Evolutionary conservation across 495 filamentous ascomycete genomes (phyloP), one percentile per base, ranked within the genome.

Genomic region (Trichocladium antarcticum): DNA sequence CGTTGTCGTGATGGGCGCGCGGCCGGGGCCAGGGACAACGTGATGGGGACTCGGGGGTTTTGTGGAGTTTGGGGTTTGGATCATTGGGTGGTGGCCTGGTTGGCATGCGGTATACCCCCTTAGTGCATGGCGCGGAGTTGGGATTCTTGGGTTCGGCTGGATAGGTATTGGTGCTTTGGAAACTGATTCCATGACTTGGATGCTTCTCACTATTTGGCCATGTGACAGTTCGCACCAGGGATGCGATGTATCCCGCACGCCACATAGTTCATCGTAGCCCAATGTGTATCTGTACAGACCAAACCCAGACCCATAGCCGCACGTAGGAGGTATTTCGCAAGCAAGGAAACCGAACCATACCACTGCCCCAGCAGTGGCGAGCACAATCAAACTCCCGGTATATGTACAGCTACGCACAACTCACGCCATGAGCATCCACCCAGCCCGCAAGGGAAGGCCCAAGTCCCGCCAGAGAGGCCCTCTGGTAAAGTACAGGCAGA

Each of bases 1-100:
- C 1, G 68, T 82, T 1, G 58, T 76, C 10, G 56, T 56, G 10
- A 70, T 76, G 65, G 59, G 55, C 4, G 37, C 55, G 19, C 59
- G 53, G 55, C n/a, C 34, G 27, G 19, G 14, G 16, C 15, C 5
- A 10, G 27, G 31, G 31, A 14, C 9, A 2, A 36, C 5, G 11
- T 50, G 51, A 41, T 39, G 6, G 12, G 36, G 41, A n/a, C n/a
- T n/a, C n/a, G 37, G 15, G n/a, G 11, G 15, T 1, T 7, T 14
- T 38, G 28, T 7, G 17, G 27, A 19, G 36, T 16, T 21, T 50
- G 46, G 27, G n/a, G 16, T 27, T 32, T 24, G 21, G 40, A 10
- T 34, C 27, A 45, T 47, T 42, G 37, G 29, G 20, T 27, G 24
- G 20, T 3, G n/a, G 15, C 12, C 2, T 28, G 11, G 6, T 31